A percentile compares a stretch with the other conserved stretches of the same genome.
phyloP scores from a whole-genome alignment of 768 basidiomycete genomes.

The Fomitopsis pulvina region DNA sequence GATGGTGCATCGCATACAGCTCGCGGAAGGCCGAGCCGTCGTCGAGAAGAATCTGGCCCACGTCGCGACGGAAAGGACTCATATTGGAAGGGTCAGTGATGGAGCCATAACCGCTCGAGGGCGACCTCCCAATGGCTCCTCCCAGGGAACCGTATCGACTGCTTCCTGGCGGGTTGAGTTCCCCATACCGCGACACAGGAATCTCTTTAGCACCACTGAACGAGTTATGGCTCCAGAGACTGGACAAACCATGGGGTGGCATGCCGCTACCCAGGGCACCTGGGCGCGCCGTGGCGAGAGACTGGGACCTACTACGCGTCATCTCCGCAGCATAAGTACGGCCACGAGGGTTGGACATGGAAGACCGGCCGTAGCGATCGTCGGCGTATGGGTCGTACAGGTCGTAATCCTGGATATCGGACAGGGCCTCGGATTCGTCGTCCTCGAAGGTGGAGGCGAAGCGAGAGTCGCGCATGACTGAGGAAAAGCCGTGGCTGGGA shows the following conservation, averaged over 20 bases:
- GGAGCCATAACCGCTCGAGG: slow-evolving; percentile 47
- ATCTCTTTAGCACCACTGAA: slow-evolving; percentile 52
- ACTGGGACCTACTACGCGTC: slow-evolving; percentile 72
- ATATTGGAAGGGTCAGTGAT: slow-evolving; percentile 63
- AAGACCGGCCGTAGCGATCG: slow-evolving; percentile 40
- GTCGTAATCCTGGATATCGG: slow-evolving; percentile 35
- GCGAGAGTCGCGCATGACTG: slow-evolving; percentile 57
- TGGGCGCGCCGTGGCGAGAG: slow-evolving; percentile 56
- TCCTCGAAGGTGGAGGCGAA: slow-evolving; percentile 80
- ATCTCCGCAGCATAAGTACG: slow-evolving; percentile 57
- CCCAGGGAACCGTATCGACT: slow-evolving; percentile 65
- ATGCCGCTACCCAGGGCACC: slow-evolving; percentile 46
- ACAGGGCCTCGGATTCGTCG: slow-evolving; percentile 62
- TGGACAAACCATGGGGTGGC: slow-evolving; percentile 20
- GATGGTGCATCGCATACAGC: slow-evolving; percentile 68
- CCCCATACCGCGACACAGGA: slow-evolving; percentile 46
- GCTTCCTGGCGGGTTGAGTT: slow-evolving; percentile 52
- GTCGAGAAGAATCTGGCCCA: slow-evolving; percentile 69
- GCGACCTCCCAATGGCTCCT: slow-evolving; percentile 47
- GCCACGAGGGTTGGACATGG: slow-evolving; percentile 38
- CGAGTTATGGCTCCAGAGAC: slow-evolving; percentile 54
- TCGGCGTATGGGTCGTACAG: slow-evolving; percentile 40
- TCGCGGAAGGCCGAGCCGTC: slow-evolving; percentile 68
- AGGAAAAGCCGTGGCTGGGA: slow-evolving; percentile 43
- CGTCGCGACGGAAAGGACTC: slow-evolving; percentile 81